A percentile compares a stretch with the other conserved stretches of the same genome.
Evolutionary conservation across 2,329 filamentous ascomycete species (phyloP).

Genomic region (Sphaceloma murrayae): DNA sequence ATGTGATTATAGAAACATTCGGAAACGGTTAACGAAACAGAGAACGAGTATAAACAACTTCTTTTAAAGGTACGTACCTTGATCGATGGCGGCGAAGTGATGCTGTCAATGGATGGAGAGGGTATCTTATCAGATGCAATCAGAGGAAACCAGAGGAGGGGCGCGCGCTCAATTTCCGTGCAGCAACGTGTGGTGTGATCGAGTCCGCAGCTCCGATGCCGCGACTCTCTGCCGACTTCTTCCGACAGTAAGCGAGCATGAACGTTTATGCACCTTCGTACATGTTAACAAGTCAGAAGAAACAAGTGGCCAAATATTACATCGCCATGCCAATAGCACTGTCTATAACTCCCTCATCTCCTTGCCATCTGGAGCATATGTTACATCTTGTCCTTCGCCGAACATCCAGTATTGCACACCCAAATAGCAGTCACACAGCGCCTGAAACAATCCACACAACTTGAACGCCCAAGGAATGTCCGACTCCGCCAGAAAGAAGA

Average conservation of each 20-base stretch:
- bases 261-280: not conserved
- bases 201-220: slow-evolving; percentile 1
- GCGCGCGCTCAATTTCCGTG: too few relatives aligned
- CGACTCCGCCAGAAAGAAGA: slow-evolving; percentile 65
- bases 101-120: too few relatives aligned
- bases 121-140: too few relatives aligned
- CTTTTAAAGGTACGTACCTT: not conserved
- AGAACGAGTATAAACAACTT: too few relatives aligned
- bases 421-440: slow-evolving; percentile 62
- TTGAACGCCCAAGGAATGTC: slow-evolving; percentile 70
- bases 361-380: slow-evolving; percentile 14
- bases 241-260: not conserved
- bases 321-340: not conserved
- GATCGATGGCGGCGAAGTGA: not conserved
- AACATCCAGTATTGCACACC: slow-evolving; percentile 67
- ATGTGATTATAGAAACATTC: too few relatives aligned
- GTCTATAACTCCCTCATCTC: slow-evolving; percentile 17
- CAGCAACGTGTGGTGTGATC: slow-evolving; percentile 16
- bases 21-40: too few relatives aligned
- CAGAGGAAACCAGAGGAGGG: too few relatives aligned
- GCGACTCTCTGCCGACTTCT: slow-evolving; percentile 4
- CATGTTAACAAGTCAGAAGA: not conserved
- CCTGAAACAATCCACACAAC: slow-evolving; percentile 72
- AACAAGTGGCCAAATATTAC: not conserved
- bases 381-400: slow-evolving; percentile 41